Percentiles rank a stretch among this genome's conserved stretches.
phyloP scores from a whole-genome alignment of 2,329 filamentous ascomycete genomes.

The Clonostachys chloroleuca region DNA sequence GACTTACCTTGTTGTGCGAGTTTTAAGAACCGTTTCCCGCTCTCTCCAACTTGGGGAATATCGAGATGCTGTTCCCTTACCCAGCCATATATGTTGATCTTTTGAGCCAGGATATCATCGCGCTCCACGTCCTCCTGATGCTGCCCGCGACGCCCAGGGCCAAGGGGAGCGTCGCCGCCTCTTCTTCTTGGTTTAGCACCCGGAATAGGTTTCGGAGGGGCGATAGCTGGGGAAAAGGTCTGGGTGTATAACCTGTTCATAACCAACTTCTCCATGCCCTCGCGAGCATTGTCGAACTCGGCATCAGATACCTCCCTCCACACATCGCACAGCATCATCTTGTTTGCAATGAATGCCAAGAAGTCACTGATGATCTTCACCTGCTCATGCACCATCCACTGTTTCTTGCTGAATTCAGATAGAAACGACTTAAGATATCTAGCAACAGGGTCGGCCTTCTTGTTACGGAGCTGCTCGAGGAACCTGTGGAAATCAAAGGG shows the following conservation, averaged over 20 bases:
- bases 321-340: conserved; percentile 96
- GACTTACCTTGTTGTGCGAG: conserved; percentile 77
- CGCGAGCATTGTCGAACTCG: conserved; percentile 95
- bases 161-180: conserved; percentile 63
- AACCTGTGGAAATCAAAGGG: conserved; percentile 98
- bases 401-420: conserved; percentile 90
- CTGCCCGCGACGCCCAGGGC: conserved; percentile 84
- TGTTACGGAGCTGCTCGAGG: conserved; percentile 89
- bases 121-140: conserved; percentile 98
- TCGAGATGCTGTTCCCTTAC: conserved; percentile 90
- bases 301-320: conserved; percentile 95
- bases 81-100: conserved; percentile 96
- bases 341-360: conserved; percentile 92
- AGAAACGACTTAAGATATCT: conserved; percentile 94
- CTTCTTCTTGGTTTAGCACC: conserved; percentile 65
- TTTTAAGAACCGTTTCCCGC: conserved; percentile 80
- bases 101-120: conserved; percentile 92
- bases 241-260: conserved; percentile 97
- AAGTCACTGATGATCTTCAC: conserved; percentile 99
- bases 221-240: conserved; percentile 93
- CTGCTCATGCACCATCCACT: conserved; percentile 99
- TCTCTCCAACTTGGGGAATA: conserved; percentile 79
- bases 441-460: conserved; percentile 96
- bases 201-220: conserved; percentile 69
- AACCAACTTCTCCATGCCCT: conserved; percentile 99